Evolutionary conservation across 305 asterid genomes (phyloP), one percentile per base, ranked within the genome.

Genomic region (Fraxinus platypoda): DNA sequence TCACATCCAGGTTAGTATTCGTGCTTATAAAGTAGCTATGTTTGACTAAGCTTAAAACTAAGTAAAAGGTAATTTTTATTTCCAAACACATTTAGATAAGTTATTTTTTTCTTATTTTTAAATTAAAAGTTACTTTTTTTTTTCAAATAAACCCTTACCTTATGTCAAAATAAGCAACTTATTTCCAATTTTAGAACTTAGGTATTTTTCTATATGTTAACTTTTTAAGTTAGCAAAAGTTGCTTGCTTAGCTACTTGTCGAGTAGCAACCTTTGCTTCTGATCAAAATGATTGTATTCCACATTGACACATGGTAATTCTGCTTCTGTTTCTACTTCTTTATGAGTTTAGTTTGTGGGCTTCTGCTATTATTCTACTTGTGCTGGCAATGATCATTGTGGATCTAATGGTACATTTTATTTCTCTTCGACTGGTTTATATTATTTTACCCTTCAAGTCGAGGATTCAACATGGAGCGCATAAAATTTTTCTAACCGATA

Each of bases 291-390:
- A 76, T 83, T 80, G 37, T 73, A 33, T 28, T 80, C 26, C 66
- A 54, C 66, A 54, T 54, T 6, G 25, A 54, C 66, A 54, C 23
- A 19, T 37, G 75, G 70, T 86, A 41, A 71, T 77, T 73, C 35
- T 38, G 52, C 64, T 59, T 34, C 0, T 73, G 80, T 68, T 35
- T 68, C 33, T 9, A 71, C 25, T 37, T 21, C 46, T 77, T 82
- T 85, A 34, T 78, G 49, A 84, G 81, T 84, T 25, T 82, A 95
- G 99, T 87, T 87, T 95, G 15, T 95, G 99, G 98, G 94, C 98
- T 76, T 95, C 99, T 23, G 93, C 97, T 54, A 95, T 94, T 85
- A 92, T 94, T 89, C 89, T 94, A 64, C 91, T 95, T 83, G 98
- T 94, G 85, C 81, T 95, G 91, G 82, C 87, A 38, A 95, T 95